These are phyloP conservation scores for Schizophyllum commune DNA, from an alignment of 1,284 basidiomycete genomes.

Conservation along the genomic window DNA sequence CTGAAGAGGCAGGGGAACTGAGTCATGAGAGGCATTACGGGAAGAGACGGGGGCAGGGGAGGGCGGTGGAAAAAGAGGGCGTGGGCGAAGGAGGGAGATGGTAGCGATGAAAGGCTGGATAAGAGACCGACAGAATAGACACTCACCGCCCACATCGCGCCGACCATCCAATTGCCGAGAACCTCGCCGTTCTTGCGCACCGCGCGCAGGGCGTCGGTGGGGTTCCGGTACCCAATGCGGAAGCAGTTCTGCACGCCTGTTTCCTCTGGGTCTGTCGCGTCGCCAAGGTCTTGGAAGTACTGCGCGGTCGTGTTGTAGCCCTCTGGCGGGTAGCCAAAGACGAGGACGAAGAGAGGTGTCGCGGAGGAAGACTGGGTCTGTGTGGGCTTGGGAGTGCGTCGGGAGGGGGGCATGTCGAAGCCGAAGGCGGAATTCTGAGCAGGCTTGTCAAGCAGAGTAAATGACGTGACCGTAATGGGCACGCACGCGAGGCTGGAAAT, in stretches of 20 bases:
- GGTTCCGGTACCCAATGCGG: constrained; percentile 59
- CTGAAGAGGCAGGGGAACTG: constrained; percentile 24
- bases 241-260: constrained; percentile 68
- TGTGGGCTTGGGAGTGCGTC: constrained; percentile 24
- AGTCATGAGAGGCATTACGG: not conserved
- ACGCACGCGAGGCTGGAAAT: constrained; percentile 40
- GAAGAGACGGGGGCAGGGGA: constrained; percentile 6
- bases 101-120: not conserved
- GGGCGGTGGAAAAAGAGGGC: not conserved
- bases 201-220: constrained; percentile 65
- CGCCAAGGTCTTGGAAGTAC: constrained; percentile 63
- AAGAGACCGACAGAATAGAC: not conserved
- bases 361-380: constrained; percentile 22
- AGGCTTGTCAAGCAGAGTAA: constrained; percentile 7
- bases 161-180: constrained; percentile 71
- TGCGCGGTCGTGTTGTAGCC: constrained; percentile 61
- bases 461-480: not conserved
- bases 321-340: constrained; percentile 72
- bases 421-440: constrained; percentile 25
- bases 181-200: constrained; percentile 74
- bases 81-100: not conserved
- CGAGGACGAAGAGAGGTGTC: constrained; percentile 44
- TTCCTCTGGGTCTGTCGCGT: constrained; percentile 55
- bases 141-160: constrained; percentile 70
- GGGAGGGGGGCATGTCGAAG: constrained; percentile 19